These are phyloP conservation scores for Marasmius tenuissimus DNA, from an alignment of 1,284 basidiomycete genomes.

Conservation along the genomic window DNA sequence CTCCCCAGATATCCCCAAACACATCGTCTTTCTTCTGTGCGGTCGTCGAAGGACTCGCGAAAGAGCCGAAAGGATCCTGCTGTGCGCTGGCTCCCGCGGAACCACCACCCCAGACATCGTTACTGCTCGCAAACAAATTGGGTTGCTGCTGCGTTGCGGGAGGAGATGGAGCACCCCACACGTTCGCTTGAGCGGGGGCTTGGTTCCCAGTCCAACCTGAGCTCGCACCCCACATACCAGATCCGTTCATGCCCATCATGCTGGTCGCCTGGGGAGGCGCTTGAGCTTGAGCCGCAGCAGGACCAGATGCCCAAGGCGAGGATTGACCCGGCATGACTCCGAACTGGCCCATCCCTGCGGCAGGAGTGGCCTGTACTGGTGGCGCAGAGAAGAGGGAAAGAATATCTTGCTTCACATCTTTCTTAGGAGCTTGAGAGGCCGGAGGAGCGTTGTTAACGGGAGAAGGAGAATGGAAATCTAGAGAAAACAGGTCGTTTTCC, in stretches of 20 bases:
- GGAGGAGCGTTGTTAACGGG: slow-evolving; percentile 23
- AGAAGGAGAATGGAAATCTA: slow-evolving; percentile 75
- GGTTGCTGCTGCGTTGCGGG: slow-evolving; percentile 24
- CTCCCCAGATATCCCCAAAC: slow-evolving; percentile 80
- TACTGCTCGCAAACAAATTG: slow-evolving; percentile 38
- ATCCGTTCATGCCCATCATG: slow-evolving; percentile 57
- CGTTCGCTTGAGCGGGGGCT: slow-evolving; percentile 24
- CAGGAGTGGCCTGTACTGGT: slow-evolving; percentile 27
- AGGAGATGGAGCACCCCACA: slow-evolving; percentile 20
- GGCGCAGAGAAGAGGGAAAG: slow-evolving; percentile 78
- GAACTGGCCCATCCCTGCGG: slow-evolving; percentile 30
- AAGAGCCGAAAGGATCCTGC: slow-evolving; percentile 18
- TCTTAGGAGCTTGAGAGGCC: slow-evolving; percentile 43
- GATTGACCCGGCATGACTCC: slow-evolving; percentile 14
- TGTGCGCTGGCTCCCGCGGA: slow-evolving; percentile 5
- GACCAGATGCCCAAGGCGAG: slow-evolving; percentile 25
- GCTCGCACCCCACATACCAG: slow-evolving; percentile 62
- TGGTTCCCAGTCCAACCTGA: slow-evolving; percentile 56
- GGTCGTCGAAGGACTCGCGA: slow-evolving; percentile 11
- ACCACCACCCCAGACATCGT: slow-evolving; percentile 55
- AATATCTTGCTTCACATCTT: slow-evolving; percentile 85
- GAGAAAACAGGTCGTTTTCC: slow-evolving; percentile 75
- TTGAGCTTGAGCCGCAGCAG: slow-evolving; percentile 21
- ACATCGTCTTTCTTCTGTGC: slow-evolving; percentile 72
- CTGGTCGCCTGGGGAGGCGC: slow-evolving; percentile 32